These are phyloP conservation scores for Vicia villosa DNA, from an alignment of 306 rosid genomes.

Conservation along the genomic window DNA sequence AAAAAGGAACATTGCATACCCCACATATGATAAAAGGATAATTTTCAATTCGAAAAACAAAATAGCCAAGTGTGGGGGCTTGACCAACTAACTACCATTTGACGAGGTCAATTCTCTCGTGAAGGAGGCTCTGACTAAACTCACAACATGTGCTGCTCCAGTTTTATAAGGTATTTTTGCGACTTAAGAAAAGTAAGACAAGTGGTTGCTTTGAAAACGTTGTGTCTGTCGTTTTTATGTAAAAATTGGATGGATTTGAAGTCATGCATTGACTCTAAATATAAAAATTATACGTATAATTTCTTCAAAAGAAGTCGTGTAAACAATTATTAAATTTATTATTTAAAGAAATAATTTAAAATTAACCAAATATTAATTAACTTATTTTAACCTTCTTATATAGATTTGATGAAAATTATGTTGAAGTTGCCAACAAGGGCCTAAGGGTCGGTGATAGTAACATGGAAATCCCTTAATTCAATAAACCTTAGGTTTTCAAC, in stretches of 20 bases:
- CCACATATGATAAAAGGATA: constrained; percentile 17
- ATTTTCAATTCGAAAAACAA: constrained; percentile 1
- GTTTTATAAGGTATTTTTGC: neutral
- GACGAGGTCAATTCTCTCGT: constrained; percentile 33
- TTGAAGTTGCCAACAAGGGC: too few relatives aligned
- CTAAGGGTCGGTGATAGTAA: too few relatives aligned
- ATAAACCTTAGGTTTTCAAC: too few relatives aligned
- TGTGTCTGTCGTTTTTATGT: too few relatives aligned
- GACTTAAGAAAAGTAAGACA: neutral
- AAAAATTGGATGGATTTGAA: neutral
- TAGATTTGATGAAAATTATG: too few relatives aligned
- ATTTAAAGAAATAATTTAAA: too few relatives aligned
- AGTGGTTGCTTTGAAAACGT: neutral
- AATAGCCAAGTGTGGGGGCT: constrained; percentile 32
- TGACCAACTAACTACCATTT: constrained; percentile 35
- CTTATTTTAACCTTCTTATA: too few relatives aligned
- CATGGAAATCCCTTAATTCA: too few relatives aligned
- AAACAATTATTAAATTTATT: too few relatives aligned
- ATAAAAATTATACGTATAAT: too few relatives aligned
- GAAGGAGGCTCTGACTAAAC: constrained; percentile 38
- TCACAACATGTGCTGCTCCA: neutral
- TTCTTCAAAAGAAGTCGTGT: too few relatives aligned
- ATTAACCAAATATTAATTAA: too few relatives aligned
- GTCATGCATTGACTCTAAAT: neutral
- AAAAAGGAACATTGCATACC: neutral